Base-by-base conservation (phyloP, 2,329 filamentous ascomycete species). In the Stagonosporopsis cucurbitacearum region DNA sequence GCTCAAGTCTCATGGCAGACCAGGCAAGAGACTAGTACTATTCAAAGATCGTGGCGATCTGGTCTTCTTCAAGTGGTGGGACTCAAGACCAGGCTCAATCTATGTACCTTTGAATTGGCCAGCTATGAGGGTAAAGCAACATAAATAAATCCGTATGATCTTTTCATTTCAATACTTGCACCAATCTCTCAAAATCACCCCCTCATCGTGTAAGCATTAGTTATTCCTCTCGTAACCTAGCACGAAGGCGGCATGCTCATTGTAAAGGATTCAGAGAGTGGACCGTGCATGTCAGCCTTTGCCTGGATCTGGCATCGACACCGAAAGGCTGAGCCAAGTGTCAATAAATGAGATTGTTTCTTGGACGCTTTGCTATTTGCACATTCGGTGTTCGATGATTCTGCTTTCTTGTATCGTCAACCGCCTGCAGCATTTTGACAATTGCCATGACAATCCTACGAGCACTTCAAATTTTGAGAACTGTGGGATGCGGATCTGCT, bases 231-330 rank as follows among this genome's bases (percentile, higher is more conserved):
- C n/a, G n/a, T n/a, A n/a, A n/a, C 20, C 13, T 22, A 6, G 15
- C 22, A 17, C 22, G 12, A 20, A 42, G 22, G 11, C 25, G n/a
- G 32, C 30, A 23, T 30, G 13, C 20, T 20, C 50, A 41, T 46
- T 46, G 22, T 28, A 35, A 45, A 51, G 41, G 23, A 51, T 51
- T 40, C 19, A 4, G 12, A 19, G 15, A 26, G 28, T 35, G 42
- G 36, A 36, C 42, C 50, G 50, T 53, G 50, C 50, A 42, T 43
- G 37, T 46, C 33, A 53, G 50, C 50, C 35, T 41, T 52, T 47
- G 26, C 43, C 50, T 41, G 13, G 28, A 53, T 53, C 28, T 41
- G 50, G 50, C 17, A 30, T 19, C 22, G 2, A 36, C 35, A 11
- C 40, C 41, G 35, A 42, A 23, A 17, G 25, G 41, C 41, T 44